Base-by-base conservation (phyloP, 208 protist genomes). In the Leptomonas pyrrhocoris region DNA sequence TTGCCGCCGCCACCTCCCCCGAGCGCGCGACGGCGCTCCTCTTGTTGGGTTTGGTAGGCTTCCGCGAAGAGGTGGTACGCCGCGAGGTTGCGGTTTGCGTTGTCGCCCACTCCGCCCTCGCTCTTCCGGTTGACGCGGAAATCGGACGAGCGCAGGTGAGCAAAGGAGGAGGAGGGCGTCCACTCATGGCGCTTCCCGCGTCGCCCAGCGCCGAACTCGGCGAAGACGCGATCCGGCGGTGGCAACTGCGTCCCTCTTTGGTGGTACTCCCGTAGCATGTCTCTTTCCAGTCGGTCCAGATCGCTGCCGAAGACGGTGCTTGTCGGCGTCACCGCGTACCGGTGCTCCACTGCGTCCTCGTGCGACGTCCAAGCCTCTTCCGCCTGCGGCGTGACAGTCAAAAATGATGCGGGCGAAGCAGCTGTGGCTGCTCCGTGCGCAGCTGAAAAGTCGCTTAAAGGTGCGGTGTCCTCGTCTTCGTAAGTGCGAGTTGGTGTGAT, bases 231-330 rank as follows among this genome's bases (percentile, higher is more conserved):
- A 45, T 90, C 89, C 27, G 83, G 66, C 15, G 75, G 72, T 11
- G 89, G 86, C 19, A 90, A 71, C 23, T 55, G 40, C 30, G 63
- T 56, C 3, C 82, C 79, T 54, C 66, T 49, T 62, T 93, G 90
- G 73, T 92, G 80, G 57, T 84, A 84, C 18, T 93, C 90, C 2
- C 86, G 87, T 73, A 87, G 80, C 79, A 87, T 87, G 62, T 93
- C 87, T 12, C 67, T 66, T 77, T 95, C 87, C 30, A 95, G 71
- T 30, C 81, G 83, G 55, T 95, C 90, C 9, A 95, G 77, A 43
- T 93, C 87, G 60, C 78, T 86, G 46, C 87, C 90, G 31, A 93
- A 84, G 38, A 95, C 80, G 43, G 73, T 93, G 73, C 70, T 83
- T 48, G 65, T 62, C 6, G 89, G 89, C 4, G 68, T 67, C 27